Base-by-base conservation (phyloP, 2,329 filamentous ascomycete genomes). In the Hortaea werneckii region DNA sequence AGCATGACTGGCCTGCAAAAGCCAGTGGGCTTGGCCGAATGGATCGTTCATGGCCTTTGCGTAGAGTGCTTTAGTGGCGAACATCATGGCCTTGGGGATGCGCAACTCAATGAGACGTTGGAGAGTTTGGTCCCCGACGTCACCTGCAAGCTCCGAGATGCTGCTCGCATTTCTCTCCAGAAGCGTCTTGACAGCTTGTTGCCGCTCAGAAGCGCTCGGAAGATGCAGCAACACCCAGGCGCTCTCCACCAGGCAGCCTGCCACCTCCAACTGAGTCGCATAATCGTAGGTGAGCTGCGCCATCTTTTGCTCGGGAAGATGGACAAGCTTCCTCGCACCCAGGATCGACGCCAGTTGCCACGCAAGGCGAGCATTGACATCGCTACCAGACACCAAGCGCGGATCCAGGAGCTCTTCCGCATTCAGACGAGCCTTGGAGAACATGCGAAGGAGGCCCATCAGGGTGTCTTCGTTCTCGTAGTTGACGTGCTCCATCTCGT, bases 11-110 rank as follows among this genome's bases (percentile, higher is more conserved):
- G 88, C 90, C 41, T 80, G 79, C 48, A 96, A 76, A 9, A 98
- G 79, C 58, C 82, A 92, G 45, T 83, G 76, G 7, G 90, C 85
- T 64, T 95, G 87, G 5, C 73, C 72, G 40, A 74, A 75, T 8
- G 83, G 74, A 61, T 89, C 80, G 52, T 80, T 79, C 58, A 77
- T 79, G 47, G 82, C 81, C 50, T 85, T 83, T 66, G 87, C 88
- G 65, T 84, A 83, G 10, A 90, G 73, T 9, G 89, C 89, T 60
- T 89, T 86, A 12, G 92, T 87, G 49, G 87, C 79, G 80, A 86
- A 94, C 42, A 96, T 75, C 88, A 90, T 94, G 3, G 76, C 65
- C 1, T 74, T 66, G 0, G 90, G 87, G 37, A 96, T 78, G 51
- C 79, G 77, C 44, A 89, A 77, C 78, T 79, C 39, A 75, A 69